These are phyloP conservation scores for Dioszegia hungarica DNA, from an alignment of 768 basidiomycete genomes.

Conservation along the genomic window DNA sequence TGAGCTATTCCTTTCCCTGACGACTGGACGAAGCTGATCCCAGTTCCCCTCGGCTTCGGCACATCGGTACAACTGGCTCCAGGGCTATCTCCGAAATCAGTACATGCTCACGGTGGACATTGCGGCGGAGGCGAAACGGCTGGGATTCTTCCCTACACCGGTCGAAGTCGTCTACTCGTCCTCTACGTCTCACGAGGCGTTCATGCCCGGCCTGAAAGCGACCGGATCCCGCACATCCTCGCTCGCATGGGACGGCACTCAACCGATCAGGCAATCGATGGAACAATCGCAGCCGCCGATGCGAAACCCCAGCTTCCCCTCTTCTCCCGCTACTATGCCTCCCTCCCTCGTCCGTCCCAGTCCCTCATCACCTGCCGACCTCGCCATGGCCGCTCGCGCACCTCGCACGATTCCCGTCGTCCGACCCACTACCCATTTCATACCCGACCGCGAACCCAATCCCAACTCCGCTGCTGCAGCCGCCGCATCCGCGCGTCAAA, in stretches of 20 bases:
- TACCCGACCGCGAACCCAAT: constrained; percentile 28
- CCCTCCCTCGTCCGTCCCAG: constrained; percentile 28
- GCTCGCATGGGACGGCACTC: background rate
- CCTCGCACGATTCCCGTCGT: constrained; percentile 1
- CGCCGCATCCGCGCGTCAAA: constrained; percentile 6
- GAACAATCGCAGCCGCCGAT: background rate
- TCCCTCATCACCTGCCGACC: constrained; percentile 37
- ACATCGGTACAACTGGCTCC: constrained; percentile 74
- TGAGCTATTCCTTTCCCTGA: constrained; percentile 55
- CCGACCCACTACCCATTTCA: constrained; percentile 36
- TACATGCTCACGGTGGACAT: constrained; percentile 58
- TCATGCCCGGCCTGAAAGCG: background rate
- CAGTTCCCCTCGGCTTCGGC: constrained; percentile 89
- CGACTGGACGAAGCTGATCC: background rate
- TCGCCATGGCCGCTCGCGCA: constrained; percentile 12
- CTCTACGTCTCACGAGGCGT: constrained; percentile 5
- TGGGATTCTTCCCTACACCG: constrained; percentile 30
- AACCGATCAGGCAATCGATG: background rate
- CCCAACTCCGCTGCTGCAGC: no score
- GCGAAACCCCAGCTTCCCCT: background rate
- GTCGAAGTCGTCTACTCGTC: constrained; percentile 14
- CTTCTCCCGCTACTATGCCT: background rate
- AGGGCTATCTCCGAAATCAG: constrained; percentile 76
- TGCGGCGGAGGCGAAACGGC: constrained; percentile 32
- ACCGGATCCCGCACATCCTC: constrained; percentile 3